Evolutionary conservation across 140 eudicot species (phyloP), one percentile per base, ranked within the genome.

Genomic region (Cichorium intybus): DNA sequence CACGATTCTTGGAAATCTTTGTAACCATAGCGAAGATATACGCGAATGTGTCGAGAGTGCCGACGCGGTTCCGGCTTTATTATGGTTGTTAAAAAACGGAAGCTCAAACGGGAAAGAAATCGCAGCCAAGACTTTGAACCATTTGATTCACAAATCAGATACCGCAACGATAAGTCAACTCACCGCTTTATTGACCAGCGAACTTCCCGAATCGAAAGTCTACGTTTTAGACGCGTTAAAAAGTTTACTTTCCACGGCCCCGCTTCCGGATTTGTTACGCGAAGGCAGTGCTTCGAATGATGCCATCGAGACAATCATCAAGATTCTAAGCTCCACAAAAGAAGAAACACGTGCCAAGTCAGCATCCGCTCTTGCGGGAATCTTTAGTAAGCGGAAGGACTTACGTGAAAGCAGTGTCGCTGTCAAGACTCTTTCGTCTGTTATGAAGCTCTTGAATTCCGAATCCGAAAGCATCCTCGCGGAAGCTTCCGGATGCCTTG

Each of bases 41-140:
- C 83, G 99, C n/a, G 97, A 88, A 62, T 93, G 99, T 69, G 97
- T 93, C 66, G 99, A 93, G 77, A 85, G 99, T 81, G 99, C 97
- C 56, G 99, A 93, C 74, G 99, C 95, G 28, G 99, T 93, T 43
- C 99, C 99, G 31, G 88, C 99, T 72, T 81, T 93, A 51, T 79
- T 93, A 57, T 88, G 99, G 99, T 81, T 93, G 48, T 70, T 93
- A 68, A 93, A 88, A 76, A 93, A 93, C 29, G 99, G 99, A 47
- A 93, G 97, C 86, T 66, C 94, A 29, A 80, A 88, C 23, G 99
- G 99, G 45, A 93, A 93, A 78, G 99, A 81, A 71, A 93, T 93
- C 68, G 99, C 99, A 41, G 93, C 99, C 46, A 88, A 83, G 85
- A 88, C 99, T 54, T 75, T 93, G 53, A 85, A 88, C 69, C 95